phyloP scores from a whole-genome alignment of 2,329 filamentous ascomycete genomes.

The Zymoseptoria pseudotritici region DNA sequence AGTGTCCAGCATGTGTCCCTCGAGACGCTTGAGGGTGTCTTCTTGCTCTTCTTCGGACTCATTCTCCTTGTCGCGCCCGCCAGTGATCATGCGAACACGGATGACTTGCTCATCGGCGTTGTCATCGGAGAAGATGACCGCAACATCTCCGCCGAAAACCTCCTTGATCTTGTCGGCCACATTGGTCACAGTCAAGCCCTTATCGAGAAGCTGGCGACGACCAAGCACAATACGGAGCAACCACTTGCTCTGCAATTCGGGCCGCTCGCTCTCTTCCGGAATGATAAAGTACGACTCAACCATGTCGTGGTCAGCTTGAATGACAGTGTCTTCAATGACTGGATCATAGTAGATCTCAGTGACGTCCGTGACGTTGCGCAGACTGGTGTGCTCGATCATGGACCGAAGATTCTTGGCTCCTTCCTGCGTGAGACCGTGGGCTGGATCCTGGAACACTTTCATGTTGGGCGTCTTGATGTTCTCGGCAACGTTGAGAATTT shows the following conservation, averaged over 20 bases:
- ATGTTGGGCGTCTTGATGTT: conserved; percentile 99
- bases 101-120: conserved; percentile 94
- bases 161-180: conserved; percentile 86
- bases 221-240: conserved; percentile 87
- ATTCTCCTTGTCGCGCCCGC: conserved; percentile 53
- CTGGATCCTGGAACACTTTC: conserved; percentile 73
- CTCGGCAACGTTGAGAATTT: conserved; percentile 95
- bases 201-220: conserved; percentile 90
- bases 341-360: conserved; percentile 98
- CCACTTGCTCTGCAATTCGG: conserved; percentile 76
- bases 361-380: conserved; percentile 81
- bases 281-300: conserved; percentile 96
- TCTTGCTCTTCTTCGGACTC: conserved; percentile 67
- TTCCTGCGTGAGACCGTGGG: conserved; percentile 59
- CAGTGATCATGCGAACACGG: conserved; percentile 57
- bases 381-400: conserved; percentile 85
- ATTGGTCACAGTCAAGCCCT: conserved; percentile 82
- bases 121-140: conserved; percentile 94
- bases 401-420: conserved; percentile 79
- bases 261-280: conserved; percentile 65
- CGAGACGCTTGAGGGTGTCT: conserved; percentile 87
- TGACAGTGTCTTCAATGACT: conserved; percentile 75
- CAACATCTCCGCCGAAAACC: conserved; percentile 75
- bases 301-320: conserved; percentile 83
- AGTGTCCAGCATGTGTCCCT: conserved; percentile 84